These are phyloP conservation scores for Colletotrichum cordylinicola DNA, from an alignment of 2,329 filamentous ascomycete species.

Conservation along the genomic window DNA sequence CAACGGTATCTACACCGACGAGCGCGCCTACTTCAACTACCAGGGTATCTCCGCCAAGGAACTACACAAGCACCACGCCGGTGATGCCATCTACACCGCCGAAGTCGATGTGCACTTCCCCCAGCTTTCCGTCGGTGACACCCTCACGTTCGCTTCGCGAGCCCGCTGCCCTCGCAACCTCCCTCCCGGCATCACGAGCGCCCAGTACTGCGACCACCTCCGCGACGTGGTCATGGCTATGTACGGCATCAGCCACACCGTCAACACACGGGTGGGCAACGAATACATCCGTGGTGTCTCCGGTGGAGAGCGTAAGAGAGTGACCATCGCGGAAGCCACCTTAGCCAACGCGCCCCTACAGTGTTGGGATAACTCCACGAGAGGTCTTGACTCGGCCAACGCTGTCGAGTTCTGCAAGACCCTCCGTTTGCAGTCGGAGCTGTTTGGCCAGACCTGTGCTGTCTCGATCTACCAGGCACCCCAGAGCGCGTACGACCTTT, in stretches of 20 bases:
- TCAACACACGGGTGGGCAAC: constrained; percentile 61
- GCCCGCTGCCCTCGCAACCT: constrained; percentile 54
- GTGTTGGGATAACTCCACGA: constrained; percentile 52
- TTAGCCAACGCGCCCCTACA: constrained; percentile 33
- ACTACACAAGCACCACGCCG: constrained; percentile 37
- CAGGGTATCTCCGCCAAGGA: constrained; percentile 16
- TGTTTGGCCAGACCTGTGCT: constrained; percentile 28
- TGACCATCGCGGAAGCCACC: constrained; percentile 39
- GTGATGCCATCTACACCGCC: constrained; percentile 71
- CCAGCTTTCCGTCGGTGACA: constrained; percentile 64
- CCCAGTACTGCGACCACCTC: constrained; percentile 50
- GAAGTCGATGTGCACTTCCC: constrained; percentile 70
- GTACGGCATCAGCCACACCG: constrained; percentile 59
- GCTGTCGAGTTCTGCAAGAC: constrained; percentile 29
- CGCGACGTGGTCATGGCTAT: constrained; percentile 60
- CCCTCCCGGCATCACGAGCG: constrained; percentile 48
- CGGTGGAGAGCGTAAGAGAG: constrained; percentile 56
- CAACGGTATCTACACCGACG: constrained; percentile 56
- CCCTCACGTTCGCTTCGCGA: constrained; percentile 64
- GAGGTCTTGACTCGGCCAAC: constrained; percentile 44
- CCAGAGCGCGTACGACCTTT: constrained; percentile 59
- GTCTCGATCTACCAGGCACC: constrained; percentile 65
- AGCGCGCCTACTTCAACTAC: constrained; percentile 20
- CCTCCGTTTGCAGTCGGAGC: constrained; percentile 30
- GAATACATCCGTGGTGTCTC: constrained; percentile 60